Evolutionary conservation across 768 basidiomycete genomes (phyloP).

Genomic region (Auricularia cornea): DNA sequence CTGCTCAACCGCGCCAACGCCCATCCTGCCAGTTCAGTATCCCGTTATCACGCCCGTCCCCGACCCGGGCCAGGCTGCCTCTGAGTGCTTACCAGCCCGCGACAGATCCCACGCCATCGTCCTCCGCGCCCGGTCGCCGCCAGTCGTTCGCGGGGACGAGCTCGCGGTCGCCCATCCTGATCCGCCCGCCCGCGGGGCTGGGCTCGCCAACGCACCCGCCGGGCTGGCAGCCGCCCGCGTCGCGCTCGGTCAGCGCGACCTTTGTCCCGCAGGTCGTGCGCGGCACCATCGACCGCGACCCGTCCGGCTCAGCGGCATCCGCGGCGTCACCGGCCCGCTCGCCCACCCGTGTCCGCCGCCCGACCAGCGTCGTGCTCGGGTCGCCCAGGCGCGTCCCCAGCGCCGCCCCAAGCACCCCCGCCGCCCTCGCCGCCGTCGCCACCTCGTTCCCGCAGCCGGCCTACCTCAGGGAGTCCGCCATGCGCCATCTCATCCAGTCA

Average conservation of each 20-base stretch:
- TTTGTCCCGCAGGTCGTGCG: background rate
- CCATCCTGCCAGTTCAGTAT: background rate
- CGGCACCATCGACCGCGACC: conserved; percentile 1
- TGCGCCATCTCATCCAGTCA: conserved; percentile 61
- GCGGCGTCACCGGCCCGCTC: conserved; percentile 16
- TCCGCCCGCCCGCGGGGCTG: background rate
- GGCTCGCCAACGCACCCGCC: background rate
- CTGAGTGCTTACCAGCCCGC: conserved; percentile 38
- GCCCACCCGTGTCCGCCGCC: conserved; percentile 39
- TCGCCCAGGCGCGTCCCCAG: conserved; percentile 4
- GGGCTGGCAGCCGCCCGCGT: background rate
- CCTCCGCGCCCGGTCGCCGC: background rate
- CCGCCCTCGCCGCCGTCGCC: conserved; percentile 21
- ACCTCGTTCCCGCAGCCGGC: conserved; percentile 54
- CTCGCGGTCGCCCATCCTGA: background rate
- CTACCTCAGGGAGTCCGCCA: conserved; percentile 69
- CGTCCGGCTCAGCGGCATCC: background rate
- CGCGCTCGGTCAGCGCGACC: background rate
- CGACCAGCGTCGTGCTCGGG: conserved; percentile 7
- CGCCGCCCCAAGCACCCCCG: background rate
- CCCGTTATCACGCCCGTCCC: background rate
- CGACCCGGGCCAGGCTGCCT: conserved; percentile 62
- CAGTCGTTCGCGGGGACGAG: background rate
- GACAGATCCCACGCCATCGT: background rate
- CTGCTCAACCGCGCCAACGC: background rate